Conservation (phyloP, 192 early-diverging fungal genomes). For the Neocallimastix lanati region DNA sequence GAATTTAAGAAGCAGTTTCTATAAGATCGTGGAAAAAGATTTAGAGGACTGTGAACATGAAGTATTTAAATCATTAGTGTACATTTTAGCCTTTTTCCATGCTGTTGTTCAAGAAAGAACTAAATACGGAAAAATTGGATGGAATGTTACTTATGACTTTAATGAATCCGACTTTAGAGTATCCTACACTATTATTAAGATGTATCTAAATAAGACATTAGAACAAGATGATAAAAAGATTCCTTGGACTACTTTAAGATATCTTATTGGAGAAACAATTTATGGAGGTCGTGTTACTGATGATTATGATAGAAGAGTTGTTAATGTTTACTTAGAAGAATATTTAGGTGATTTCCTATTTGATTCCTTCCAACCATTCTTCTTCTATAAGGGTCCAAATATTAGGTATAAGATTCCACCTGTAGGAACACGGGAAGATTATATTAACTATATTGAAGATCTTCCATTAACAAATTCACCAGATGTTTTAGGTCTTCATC, state of each 20-base stretch:
- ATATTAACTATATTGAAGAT: slow-evolving; percentile 33
- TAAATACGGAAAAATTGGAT: slow-evolving; percentile 43
- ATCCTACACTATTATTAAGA: slow-evolving; percentile 25
- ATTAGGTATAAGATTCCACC: slow-evolving; percentile 32
- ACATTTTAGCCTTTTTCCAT: slow-evolving; percentile 40
- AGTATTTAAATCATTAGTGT: slow-evolving; percentile 29
- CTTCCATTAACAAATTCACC: slow-evolving; percentile 39
- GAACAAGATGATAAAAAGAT: slow-evolving; percentile 26
- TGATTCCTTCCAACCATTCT: slow-evolving; percentile 41
- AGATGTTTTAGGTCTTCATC: slow-evolving; percentile 43
- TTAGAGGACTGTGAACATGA: slow-evolving; percentile 33
- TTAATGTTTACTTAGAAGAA: slow-evolving; percentile 43
- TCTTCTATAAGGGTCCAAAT: slow-evolving; percentile 25
- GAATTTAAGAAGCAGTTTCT: slow-evolving; percentile 34
- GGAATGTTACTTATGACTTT: slow-evolving; percentile 47
- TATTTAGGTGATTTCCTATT: slow-evolving; percentile 44
- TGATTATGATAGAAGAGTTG: slow-evolving; percentile 36
- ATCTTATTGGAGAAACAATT: slow-evolving; percentile 42
- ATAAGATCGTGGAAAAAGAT: slow-evolving; percentile 29
- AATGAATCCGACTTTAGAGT: slow-evolving; percentile 46
- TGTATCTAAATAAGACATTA: slow-evolving; percentile 39
- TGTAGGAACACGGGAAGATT: slow-evolving; percentile 23
- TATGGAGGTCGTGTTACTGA: slow-evolving; percentile 46
- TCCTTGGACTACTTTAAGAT: slow-evolving; percentile 43
- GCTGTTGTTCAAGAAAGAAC: slow-evolving; percentile 42